Conservation (phyloP, 148 eudicot genomes). For the Limonium bicolor region DNA sequence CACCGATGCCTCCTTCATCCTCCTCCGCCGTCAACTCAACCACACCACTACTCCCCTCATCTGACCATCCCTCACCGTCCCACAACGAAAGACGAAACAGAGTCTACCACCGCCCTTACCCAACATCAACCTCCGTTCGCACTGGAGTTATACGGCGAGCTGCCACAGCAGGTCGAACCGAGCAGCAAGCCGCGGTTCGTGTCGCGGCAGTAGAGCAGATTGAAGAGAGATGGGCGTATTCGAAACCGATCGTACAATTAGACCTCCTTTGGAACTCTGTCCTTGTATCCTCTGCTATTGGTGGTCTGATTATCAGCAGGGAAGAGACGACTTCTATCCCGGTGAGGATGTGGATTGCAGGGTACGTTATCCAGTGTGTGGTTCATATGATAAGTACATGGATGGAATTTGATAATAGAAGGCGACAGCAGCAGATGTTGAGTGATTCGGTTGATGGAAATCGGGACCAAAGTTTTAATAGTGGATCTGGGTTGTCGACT, state of each 20-base stretch:
- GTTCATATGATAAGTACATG: constrained; percentile 23
- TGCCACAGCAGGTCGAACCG: constrained; percentile 24
- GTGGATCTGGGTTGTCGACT: too few species aligned
- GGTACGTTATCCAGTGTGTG: constrained; percentile 27
- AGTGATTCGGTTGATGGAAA: constrained; percentile 1
- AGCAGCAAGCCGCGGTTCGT: too few species aligned
- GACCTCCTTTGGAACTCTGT: constrained; percentile 30
- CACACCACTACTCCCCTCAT: constrained; percentile 4
- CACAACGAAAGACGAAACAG: constrained; percentile 1
- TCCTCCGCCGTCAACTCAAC: too few species aligned
- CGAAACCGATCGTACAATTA: constrained; percentile 28
- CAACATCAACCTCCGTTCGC: constrained; percentile 22
- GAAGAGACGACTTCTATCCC: constrained; percentile 11
- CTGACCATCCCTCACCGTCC: background rate
- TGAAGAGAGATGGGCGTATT: constrained; percentile 38
- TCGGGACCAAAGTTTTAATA: too few species aligned
- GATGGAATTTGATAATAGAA: constrained; percentile 35
- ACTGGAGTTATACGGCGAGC: constrained; percentile 53
- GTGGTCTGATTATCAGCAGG: constrained; percentile 10
- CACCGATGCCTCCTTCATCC: constrained; percentile 17
- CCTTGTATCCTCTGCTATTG: constrained; percentile 12
- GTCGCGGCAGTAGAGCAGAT: constrained; percentile 30
- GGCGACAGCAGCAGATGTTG: constrained; percentile 8
- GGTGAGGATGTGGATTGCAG: constrained; percentile 28
- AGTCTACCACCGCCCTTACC: constrained; percentile 2